Percentiles rank a stretch among this genome's conserved stretches.
Evolutionary conservation across 495 filamentous ascomycete genomes (phyloP).

Genomic region (Talaromyces liani): DNA sequence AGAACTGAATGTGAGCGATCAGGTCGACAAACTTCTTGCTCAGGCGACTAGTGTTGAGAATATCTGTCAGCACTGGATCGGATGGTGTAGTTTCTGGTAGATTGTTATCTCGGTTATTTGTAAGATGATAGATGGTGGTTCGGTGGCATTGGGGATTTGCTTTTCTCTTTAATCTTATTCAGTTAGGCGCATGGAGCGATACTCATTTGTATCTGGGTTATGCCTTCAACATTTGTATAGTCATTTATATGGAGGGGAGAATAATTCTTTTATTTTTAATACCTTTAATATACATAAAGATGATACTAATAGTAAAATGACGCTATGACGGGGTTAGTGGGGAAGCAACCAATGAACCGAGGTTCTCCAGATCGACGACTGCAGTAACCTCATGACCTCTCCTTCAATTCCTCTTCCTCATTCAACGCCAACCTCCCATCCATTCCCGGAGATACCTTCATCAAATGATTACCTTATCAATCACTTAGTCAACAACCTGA

Average conservation of each 20-base stretch:
- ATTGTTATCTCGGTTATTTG: neutral
- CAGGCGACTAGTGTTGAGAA: slow-evolving; percentile 97
- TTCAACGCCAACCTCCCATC: neutral
- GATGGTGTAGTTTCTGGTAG: slow-evolving; percentile 92
- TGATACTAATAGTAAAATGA: neutral
- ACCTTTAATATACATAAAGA: too few relatives aligned
- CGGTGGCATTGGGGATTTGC: neutral
- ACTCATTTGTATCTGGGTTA: neutral
- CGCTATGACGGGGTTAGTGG: neutral
- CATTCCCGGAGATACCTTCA: neutral
- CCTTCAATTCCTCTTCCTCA: neutral
- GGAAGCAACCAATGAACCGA: slow-evolving; percentile 3
- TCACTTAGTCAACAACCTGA: neutral
- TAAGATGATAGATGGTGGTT: neutral
- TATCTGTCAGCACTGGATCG: slow-evolving; percentile 97
- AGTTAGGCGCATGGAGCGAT: neutral
- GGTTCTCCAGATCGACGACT: neutral
- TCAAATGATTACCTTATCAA: neutral
- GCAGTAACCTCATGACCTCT: neutral
- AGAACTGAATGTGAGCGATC: slow-evolving; percentile 77
- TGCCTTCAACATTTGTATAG: neutral
- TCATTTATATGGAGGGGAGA: slow-evolving; percentile 1
- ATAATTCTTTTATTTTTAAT: neutral
- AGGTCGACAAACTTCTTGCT: slow-evolving; percentile 87
- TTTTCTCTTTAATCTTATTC: neutral